Base-by-base conservation (phyloP, 2,329 filamentous ascomycete genomes). In the Colletotrichum neosansevieriae region DNA sequence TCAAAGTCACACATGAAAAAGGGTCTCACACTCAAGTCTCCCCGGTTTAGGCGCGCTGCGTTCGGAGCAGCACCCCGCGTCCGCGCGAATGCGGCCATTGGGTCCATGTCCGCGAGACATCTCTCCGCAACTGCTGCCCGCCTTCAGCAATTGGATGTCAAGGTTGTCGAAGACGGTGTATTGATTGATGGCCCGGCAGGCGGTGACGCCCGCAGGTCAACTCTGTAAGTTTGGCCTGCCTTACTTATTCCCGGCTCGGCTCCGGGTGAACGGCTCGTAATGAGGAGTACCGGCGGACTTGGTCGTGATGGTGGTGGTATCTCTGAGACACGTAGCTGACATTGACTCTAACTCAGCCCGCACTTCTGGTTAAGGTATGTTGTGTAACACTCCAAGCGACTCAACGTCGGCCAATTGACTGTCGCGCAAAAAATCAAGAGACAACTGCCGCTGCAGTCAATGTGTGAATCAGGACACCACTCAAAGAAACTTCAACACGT, bases 391-490 rank as follows among this genome's bases (percentile, higher is more conserved):
- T 2, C 47, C 44, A 34, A 15, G 7, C 19, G 21, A 32, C 21
- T 11, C n/a, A n/a, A 40, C 13, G 13, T 38, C 32, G 38, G 21
- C 32, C 29, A 34, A 58, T 56, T 61, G 11, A 58, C 63, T 42
- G 11, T n/a, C 21, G 10, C 9, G 12, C 36, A 29, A 32, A 50
- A n/a, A 10, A 36, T 58, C 4, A 38, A 82, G 81, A 21, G 81
- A 83, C 62, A 83, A 82, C 56, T 83, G 81, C 69, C 79, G 79
- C n/a, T 83, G 81, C 70, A 72, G 66, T 2, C 57, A 76, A 53
- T 83, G 81, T 58, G 76, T 83, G 15, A 81, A 83, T 51, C 76
- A 78, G 54, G 78, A 81, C 49, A 83, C 82, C 13, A 75, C 78
- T 72, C 81, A 83, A 69, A 75, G 80, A 58, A 81, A 78, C 61